A percentile compares a stretch with the other conserved stretches of the same genome.
Conservation (phyloP, 2,329 filamentous ascomycete species). For the Sphaerulina populicola region DNA sequence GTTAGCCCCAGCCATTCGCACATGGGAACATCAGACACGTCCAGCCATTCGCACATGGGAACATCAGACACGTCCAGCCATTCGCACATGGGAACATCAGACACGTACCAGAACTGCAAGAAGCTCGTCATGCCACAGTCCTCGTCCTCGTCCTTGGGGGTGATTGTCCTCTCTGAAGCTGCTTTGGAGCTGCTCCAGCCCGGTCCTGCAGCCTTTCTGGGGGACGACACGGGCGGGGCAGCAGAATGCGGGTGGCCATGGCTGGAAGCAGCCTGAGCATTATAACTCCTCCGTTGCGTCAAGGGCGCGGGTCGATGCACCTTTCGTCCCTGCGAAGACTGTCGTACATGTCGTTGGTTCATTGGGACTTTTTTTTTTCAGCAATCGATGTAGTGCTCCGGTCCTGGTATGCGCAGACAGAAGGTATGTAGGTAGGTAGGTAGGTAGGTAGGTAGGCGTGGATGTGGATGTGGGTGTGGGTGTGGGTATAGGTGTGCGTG, state of each 20-base stretch:
- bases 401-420: no score
- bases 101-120: conserved; percentile 40
- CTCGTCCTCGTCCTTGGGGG: conserved; percentile 27
- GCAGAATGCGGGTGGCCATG: not conserved
- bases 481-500: no score
- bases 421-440: no score
- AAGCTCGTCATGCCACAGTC: conserved; percentile 48
- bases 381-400: no score
- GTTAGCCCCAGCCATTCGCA: no score
- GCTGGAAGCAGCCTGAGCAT: conserved; percentile 4
- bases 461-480: not conserved
- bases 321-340: conserved; percentile 25
- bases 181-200: conserved; percentile 20
- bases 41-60: no score
- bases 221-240: conserved; percentile 8
- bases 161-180: conserved; percentile 11
- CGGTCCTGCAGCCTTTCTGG: conserved; percentile 11
- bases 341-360: conserved; percentile 22
- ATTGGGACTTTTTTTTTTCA: conserved; percentile 18
- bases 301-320: conserved; percentile 20
- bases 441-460: no score
- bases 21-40: no score
- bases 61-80: no score
- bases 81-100: no score
- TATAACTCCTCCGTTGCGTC: conserved; percentile 23